phyloP scores from a whole-genome alignment of 2,329 filamentous ascomycete species.

The Paradendryphiella salina region DNA sequence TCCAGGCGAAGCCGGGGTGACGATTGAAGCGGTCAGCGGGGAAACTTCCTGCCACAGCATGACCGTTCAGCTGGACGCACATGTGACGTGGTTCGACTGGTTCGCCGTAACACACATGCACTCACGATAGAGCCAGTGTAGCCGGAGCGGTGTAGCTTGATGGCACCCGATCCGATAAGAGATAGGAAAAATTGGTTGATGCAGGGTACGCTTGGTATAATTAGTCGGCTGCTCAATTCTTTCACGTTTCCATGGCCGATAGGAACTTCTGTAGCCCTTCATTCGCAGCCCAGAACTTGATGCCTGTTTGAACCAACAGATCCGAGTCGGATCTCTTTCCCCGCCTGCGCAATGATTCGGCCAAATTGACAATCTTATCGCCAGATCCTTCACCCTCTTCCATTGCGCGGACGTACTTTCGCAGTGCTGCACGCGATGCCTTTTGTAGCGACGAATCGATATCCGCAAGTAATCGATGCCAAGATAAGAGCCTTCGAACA shows the following conservation, averaged over 20 bases:
- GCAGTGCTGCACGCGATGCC: conserved; percentile 53
- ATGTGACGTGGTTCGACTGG: conserved; percentile 27
- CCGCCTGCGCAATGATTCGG: conserved; percentile 28
- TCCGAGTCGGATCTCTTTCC: conserved; percentile 35
- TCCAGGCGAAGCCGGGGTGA: conserved; percentile 51
- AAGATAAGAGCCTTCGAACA: conserved; percentile 54
- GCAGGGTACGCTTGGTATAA: conserved; percentile 27
- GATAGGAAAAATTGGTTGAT: conserved; percentile 14
- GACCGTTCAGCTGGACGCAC: conserved; percentile 8
- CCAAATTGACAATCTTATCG: conserved; percentile 33
- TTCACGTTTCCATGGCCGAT: conserved; percentile 29
- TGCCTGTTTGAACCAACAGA: conserved; percentile 29
- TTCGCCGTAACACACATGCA: conserved; percentile 10
- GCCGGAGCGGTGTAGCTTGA: conserved; percentile 27
- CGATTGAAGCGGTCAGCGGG: conserved; percentile 33
- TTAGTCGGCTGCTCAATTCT: conserved; percentile 12
- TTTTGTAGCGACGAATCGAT: conserved; percentile 59
- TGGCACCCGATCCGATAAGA: conserved; percentile 23
- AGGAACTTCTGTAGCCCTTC: conserved; percentile 34
- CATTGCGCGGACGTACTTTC: conserved; percentile 40
- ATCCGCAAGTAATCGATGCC: conserved; percentile 49
- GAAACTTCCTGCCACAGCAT: conserved; percentile 12
- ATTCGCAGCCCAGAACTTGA: conserved; percentile 38
- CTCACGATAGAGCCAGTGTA: conserved; percentile 21
- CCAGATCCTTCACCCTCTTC: conserved; percentile 30